These are phyloP conservation scores for Colletotrichum coccodes DNA, from an alignment of 2,329 filamentous ascomycete genomes.

Conservation along the genomic window DNA sequence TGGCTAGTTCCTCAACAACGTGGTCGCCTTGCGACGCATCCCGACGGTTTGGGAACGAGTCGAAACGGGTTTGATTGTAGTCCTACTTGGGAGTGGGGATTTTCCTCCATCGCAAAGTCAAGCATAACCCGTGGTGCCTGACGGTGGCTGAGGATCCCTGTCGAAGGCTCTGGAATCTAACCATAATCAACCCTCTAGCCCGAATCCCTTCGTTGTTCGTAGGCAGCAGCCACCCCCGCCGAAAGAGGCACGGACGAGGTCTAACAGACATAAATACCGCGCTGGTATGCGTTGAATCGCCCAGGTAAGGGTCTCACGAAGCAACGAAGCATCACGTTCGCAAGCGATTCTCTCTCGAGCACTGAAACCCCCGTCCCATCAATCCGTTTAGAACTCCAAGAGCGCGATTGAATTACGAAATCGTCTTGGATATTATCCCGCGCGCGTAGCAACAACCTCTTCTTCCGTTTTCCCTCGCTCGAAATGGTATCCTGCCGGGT, in stretches of 20 bases:
- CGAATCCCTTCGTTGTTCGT: background rate
- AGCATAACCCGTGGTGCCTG: background rate
- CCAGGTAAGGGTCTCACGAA: background rate
- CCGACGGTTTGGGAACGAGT: background rate
- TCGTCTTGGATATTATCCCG: background rate
- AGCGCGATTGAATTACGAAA: too few species aligned
- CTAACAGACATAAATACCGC: background rate
- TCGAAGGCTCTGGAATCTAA: constrained; percentile 23
- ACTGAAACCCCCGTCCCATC: too few species aligned
- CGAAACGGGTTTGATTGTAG: background rate
- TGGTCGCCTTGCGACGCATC: background rate
- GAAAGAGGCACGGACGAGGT: background rate
- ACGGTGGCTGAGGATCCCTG: background rate
- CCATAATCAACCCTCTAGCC: background rate
- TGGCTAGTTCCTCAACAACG: background rate
- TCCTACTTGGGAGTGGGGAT: background rate
- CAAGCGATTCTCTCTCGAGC: too few species aligned
- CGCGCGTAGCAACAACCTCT: too few species aligned
- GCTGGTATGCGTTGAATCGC: too few species aligned
- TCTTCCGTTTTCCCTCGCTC: background rate
- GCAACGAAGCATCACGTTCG: too few species aligned
- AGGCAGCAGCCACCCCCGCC: constrained; percentile 6
- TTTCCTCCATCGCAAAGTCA: background rate
- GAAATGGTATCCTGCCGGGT: background rate
- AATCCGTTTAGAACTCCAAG: too few species aligned